A percentile compares a stretch with the other conserved stretches of the same genome.
Conservation (phyloP, 345 rosid genomes). For the Diplotaxis tenuifolia region DNA sequence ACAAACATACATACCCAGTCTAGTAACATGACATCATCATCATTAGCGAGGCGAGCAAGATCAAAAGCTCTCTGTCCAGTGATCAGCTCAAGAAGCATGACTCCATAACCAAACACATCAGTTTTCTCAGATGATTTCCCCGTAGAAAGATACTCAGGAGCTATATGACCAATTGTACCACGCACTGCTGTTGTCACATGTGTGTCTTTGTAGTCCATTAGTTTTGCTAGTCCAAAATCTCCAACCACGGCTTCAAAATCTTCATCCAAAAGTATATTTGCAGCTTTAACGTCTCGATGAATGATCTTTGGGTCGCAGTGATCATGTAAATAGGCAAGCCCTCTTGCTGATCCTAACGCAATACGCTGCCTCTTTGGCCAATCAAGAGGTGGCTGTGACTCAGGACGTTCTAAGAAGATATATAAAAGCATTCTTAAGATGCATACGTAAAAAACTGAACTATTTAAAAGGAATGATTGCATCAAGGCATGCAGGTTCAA, state of each 20-base stretch:
- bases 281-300: conserved; percentile 99
- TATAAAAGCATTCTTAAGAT: background rate
- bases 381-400: conserved; percentile 60
- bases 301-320: conserved; percentile 98
- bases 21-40: conserved; percentile 94
- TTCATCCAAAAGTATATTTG: conserved; percentile 89
- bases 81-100: conserved; percentile 85
- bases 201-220: conserved; percentile 93
- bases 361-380: conserved; percentile 93
- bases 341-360: conserved; percentile 93
- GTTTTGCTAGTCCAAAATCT: conserved; percentile 93
- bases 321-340: conserved; percentile 88
- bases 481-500: no score
- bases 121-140: conserved; percentile 98
- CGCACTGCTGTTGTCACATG: conserved; percentile 97
- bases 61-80: conserved; percentile 95
- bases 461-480: background rate
- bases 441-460: background rate
- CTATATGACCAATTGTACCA: conserved; percentile 97
- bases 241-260: conserved; percentile 94
- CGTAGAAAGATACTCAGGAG: conserved; percentile 96
- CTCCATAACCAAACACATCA: conserved; percentile 94
- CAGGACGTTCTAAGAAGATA: conserved; percentile 34
- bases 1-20: conserved; percentile 65
- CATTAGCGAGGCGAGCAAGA: conserved; percentile 89